phyloP scores from a whole-genome alignment of 2,329 filamentous ascomycete genomes.

The Fusarium robinianum region DNA sequence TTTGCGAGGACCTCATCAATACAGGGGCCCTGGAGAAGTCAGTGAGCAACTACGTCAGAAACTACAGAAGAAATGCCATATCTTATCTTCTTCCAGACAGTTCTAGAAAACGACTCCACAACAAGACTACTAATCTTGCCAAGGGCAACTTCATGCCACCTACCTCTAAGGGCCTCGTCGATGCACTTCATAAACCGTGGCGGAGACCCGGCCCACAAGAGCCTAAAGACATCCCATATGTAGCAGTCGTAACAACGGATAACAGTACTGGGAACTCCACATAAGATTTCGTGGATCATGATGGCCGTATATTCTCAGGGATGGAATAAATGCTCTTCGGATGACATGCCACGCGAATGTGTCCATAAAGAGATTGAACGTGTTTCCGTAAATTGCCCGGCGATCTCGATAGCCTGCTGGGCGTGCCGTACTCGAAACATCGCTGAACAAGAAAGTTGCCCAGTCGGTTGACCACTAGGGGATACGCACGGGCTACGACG shows the following conservation, averaged over 20 bases:
- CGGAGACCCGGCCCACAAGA: constrained; percentile 91
- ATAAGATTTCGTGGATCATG: constrained; percentile 97
- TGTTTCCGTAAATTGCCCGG: constrained; percentile 90
- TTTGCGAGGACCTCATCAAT: constrained; percentile 95
- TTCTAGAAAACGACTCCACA: constrained; percentile 99
- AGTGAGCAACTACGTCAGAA: too few relatives aligned
- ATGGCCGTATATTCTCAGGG: constrained; percentile 97
- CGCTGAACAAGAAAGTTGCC: constrained; percentile 98
- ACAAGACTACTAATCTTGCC: constrained; percentile 97
- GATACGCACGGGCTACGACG: constrained; percentile 92
- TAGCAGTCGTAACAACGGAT: constrained; percentile 99
- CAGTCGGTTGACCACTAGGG: constrained; percentile 97
- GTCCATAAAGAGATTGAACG: constrained; percentile 94
- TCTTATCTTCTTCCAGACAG: constrained; percentile 97
- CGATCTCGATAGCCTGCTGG: constrained; percentile 93
- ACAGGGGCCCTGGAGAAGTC: constrained; percentile 75
- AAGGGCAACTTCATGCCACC: constrained; percentile 98
- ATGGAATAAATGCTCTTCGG: constrained; percentile 97
- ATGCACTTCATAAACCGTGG: constrained; percentile 99
- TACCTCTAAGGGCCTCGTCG: constrained; percentile 90
- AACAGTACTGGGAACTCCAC: constrained; percentile 94
- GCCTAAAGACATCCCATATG: constrained; percentile 98
- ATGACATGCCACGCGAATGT: constrained; percentile 98
- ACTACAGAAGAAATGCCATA: constrained; percentile 45
- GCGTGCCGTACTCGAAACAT: constrained; percentile 97